Percentiles rank a stretch among this genome's conserved stretches.
Conservation (phyloP, 257 asterid species). For the Solanum sitiens region DNA sequence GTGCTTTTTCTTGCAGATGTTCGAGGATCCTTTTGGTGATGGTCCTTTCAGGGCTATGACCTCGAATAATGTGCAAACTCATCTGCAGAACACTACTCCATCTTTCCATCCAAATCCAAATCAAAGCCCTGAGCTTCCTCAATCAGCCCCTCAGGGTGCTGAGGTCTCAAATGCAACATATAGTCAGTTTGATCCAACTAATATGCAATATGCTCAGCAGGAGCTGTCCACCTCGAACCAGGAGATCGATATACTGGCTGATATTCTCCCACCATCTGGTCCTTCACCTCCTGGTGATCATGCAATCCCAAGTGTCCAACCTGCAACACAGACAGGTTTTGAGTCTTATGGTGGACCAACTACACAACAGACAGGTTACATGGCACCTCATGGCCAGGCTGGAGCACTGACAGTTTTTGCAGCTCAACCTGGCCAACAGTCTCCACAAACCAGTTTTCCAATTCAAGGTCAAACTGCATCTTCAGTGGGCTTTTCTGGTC, state of each 20-base stretch:
- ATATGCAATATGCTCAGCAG: conserved; percentile 32
- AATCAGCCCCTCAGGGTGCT: conserved; percentile 27
- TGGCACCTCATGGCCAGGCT: conserved; percentile 27
- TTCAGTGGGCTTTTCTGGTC: conserved; percentile 8
- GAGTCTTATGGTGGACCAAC: conserved; percentile 21
- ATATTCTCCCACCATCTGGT: conserved; percentile 78
- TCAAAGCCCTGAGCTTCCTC: conserved; percentile 29
- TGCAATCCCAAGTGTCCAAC: conserved; percentile 17
- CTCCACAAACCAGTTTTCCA: conserved; percentile 20
- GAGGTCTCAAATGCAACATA: conserved; percentile 24
- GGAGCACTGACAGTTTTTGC: conserved; percentile 21
- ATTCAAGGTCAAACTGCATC: conserved; percentile 34
- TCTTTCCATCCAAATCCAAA: conserved; percentile 28
- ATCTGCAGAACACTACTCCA: conserved; percentile 24
- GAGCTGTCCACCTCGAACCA: conserved; percentile 34
- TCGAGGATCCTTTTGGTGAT: conserved; percentile 94
- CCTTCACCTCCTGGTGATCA: conserved; percentile 25
- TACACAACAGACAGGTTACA: conserved; percentile 2
- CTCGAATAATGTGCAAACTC: conserved; percentile 22
- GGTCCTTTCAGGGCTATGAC: conserved; percentile 80
- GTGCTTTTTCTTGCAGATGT: conserved; percentile 43
- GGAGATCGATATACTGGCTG: conserved; percentile 84
- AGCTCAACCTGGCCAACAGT: conserved; percentile 48
- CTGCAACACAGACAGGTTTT: conserved; percentile 5
- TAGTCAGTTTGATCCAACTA: conserved; percentile 24